These are phyloP conservation scores for Pseudohyphozyma bogoriensis DNA, from an alignment of 768 basidiomycete species.

Conservation along the genomic window DNA sequence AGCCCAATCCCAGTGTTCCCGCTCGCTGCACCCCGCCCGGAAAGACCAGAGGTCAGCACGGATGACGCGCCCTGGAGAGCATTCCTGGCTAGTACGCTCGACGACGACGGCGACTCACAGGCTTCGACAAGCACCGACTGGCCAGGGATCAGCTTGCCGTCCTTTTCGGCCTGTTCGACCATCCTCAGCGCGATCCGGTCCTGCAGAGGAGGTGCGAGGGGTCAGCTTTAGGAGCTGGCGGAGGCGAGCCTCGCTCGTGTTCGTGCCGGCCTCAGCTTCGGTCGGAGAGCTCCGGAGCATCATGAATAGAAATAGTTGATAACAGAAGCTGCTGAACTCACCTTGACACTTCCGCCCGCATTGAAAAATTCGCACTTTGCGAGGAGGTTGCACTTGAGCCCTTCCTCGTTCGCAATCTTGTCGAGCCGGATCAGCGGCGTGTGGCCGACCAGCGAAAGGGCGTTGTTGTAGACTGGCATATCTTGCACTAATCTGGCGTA, in stretches of 20 bases:
- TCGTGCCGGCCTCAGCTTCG: neutral
- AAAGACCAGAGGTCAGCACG: neutral
- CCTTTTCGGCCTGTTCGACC: constrained; percentile 85
- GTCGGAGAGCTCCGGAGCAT: neutral
- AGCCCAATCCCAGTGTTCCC: constrained; percentile 52
- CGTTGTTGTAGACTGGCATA: no score
- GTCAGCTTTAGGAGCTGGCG: neutral
- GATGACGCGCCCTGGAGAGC: neutral
- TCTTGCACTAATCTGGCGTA: no score
- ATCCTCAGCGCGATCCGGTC: constrained; percentile 49
- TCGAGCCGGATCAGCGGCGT: constrained; percentile 82
- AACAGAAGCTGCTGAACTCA: no score
- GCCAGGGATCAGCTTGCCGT: constrained; percentile 74
- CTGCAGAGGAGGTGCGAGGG: neutral
- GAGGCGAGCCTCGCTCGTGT: neutral
- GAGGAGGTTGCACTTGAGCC: constrained; percentile 77
- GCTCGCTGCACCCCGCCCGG: constrained; percentile 13
- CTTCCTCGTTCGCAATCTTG: constrained; percentile 61
- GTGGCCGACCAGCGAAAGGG: constrained; percentile 60
- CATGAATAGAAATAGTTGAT: no score
- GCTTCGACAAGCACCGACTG: constrained; percentile 90
- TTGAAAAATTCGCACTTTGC: constrained; percentile 85
- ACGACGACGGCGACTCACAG: constrained; percentile 38
- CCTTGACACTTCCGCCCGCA: constrained; percentile 88
- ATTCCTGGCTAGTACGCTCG: no score